Base-by-base conservation (phyloP, 306 rosid genomes). In the Quercus rubra region DNA sequence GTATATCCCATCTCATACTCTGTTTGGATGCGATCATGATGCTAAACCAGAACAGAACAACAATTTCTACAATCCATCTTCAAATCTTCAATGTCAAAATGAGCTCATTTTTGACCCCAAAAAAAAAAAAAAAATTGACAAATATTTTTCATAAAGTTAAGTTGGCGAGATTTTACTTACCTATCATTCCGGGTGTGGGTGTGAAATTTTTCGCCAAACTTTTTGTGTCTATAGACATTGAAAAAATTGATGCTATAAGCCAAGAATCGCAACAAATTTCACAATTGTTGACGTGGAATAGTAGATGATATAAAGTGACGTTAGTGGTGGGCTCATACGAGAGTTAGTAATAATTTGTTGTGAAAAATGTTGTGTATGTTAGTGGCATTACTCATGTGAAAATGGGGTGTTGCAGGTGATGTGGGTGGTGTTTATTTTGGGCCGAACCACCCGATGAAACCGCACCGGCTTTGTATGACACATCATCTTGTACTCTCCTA, bases 391-490 rank as follows among this genome's bases (percentile, higher is more conserved):
- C 31, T 77, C 74, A 70, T 23, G 62, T 81, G 20, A 57, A 38
- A 43, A 14, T 81, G 84, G 51, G 51, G 62, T 73, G 61, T 89
- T 88, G 85, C 97, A 95, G 99, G 99, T 43, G 99, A 93, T 77
- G 99, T 87, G 73, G 99, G 99, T 6, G 93, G 98, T 63, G 99
- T 95, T 80, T 95, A 93, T 91, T 95, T 90, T 38, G 99, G 99
- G 70, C 97, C 99, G 0, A 95, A 95, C 81, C 99, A 95, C 85
- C 99, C 99, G 2, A 95, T 95, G 99, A 95, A 95, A 83, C 99
- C 99, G 21, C 99, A 95, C 83, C 90, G 99, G 73, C 91, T 95
- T 49, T 93, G 98, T 85, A 95, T 95, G 99, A 93, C 99, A 30
- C 99, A 93, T 79, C 99, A 93, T 86, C 98, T 95, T 27, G 99